Evolutionary conservation across 352 stramenopile species (phyloP).

Genomic region (Phytopythium cucurbitacearum): DNA sequence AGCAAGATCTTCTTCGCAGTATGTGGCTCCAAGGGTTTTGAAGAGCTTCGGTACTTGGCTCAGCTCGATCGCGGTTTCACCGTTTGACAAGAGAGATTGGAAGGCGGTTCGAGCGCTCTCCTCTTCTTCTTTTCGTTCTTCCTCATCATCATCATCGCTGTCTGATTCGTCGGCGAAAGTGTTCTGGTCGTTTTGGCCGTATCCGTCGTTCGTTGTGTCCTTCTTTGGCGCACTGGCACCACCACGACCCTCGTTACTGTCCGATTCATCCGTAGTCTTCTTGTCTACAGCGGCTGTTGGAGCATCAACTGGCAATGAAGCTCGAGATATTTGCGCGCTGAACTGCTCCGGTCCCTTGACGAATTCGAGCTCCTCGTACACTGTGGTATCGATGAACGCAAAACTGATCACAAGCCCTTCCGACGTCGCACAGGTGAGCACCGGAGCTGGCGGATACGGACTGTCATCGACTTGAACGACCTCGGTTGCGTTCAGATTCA

Average conservation of each 20-base stretch:
- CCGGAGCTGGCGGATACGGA: conserved; percentile 36
- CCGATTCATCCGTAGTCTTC: not conserved
- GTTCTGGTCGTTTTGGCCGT: conserved; percentile 66
- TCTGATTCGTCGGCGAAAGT: conserved; percentile 39
- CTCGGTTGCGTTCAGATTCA: conserved; percentile 55
- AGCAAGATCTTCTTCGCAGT: conserved; percentile 49
- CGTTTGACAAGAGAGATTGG: conserved; percentile 24
- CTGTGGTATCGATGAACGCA: conserved; percentile 59
- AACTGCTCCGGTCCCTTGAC: conserved; percentile 24
- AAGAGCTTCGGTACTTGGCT: conserved; percentile 53
- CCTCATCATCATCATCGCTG: conserved; percentile 48
- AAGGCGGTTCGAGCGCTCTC: conserved; percentile 40
- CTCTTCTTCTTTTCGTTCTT: conserved; percentile 62
- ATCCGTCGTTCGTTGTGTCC: conserved; percentile 22
- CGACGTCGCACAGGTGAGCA: conserved; percentile 54
- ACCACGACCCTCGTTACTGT: no score
- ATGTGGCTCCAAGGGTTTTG: conserved; percentile 51
- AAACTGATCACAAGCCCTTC: conserved; percentile 66
- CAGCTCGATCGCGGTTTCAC: conserved; percentile 22
- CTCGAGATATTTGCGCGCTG: conserved; percentile 11
- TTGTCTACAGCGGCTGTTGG: not conserved
- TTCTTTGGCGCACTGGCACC: not conserved
- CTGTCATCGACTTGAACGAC: conserved; percentile 48
- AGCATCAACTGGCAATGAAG: no score
- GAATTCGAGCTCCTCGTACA: conserved; percentile 47